Evolutionary conservation across 2,329 filamentous ascomycete genomes (phyloP).

Genomic region (Xylariomycetidae sp.): DNA sequence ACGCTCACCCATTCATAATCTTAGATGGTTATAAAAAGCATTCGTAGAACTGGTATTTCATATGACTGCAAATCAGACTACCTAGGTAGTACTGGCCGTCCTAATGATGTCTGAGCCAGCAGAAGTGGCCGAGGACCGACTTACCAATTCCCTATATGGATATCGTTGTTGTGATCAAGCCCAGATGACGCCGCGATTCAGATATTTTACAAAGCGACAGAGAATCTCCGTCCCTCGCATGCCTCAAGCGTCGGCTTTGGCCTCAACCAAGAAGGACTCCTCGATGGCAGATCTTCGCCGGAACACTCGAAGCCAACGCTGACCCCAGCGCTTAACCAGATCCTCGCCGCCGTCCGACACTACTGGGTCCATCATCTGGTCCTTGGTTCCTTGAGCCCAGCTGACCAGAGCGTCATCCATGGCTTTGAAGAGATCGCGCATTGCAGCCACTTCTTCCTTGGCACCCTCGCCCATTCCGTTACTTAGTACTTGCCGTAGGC

Average conservation of each 20-base stretch:
- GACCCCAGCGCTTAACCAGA: conserved; percentile 72
- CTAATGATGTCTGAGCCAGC: no score
- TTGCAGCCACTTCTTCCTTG: conserved; percentile 61
- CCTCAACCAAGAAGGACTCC: conserved; percentile 48
- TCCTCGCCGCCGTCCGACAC: conserved; percentile 50
- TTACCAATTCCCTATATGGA: no score
- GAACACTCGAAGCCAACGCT: conserved; percentile 82
- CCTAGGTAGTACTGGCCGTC: no score
- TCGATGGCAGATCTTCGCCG: conserved; percentile 77
- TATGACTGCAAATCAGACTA: no score
- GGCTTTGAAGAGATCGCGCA: conserved; percentile 72
- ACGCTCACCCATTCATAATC: no score
- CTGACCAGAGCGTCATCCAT: conserved; percentile 73
- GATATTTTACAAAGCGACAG: no score
- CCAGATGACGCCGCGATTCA: no score
- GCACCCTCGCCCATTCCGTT: conserved; percentile 49
- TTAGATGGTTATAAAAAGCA: no score
- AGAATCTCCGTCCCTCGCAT: no score
- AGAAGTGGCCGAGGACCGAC: no score
- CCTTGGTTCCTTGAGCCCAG: conserved; percentile 67
- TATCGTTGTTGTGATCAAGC: no score
- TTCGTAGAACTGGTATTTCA: no score
- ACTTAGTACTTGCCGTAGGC: conserved; percentile 72
- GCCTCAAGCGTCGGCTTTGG: conserved; percentile 10
- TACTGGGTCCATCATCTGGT: conserved; percentile 63